These are phyloP conservation scores for Backusella morwellensis DNA, from an alignment of 192 early-diverging fungal genomes.

Conservation along the genomic window DNA sequence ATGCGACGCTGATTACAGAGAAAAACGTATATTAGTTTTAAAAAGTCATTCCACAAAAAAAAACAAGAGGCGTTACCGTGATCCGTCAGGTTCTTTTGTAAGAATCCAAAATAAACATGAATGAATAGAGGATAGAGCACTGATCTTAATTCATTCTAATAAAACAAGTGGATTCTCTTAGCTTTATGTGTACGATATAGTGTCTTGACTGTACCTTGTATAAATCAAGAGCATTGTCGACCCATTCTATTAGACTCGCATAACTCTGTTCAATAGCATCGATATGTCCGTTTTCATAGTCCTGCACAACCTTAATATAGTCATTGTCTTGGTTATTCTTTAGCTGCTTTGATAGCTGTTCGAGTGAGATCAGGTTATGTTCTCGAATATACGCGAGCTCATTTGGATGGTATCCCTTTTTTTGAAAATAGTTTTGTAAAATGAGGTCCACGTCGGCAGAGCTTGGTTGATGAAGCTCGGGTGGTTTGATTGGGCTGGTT, in stretches of 20 bases:
- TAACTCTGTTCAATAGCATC: slow-evolving; percentile 83
- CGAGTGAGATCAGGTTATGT: slow-evolving; percentile 6
- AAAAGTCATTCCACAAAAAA: neutral
- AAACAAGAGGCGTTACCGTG: neutral
- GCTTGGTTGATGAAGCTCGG: slow-evolving; percentile 3
- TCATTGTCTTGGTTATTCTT: slow-evolving; percentile 39
- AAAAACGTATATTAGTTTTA: neutral
- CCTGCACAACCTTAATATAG: slow-evolving; percentile 57
- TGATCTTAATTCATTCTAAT: slow-evolving; percentile 72
- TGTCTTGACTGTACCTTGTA: slow-evolving; percentile 63
- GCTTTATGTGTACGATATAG: neutral
- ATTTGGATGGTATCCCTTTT: slow-evolving; percentile 65
- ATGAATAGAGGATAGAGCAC: slow-evolving; percentile 90
- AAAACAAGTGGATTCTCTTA: neutral
- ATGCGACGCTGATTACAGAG: neutral
- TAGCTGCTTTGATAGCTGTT: neutral
- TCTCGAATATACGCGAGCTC: slow-evolving; percentile 54
- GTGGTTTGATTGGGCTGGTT: neutral
- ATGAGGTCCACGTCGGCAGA: neutral
- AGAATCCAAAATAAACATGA: slow-evolving; percentile 83
- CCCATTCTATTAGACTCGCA: slow-evolving; percentile 72
- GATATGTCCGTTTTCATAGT: slow-evolving; percentile 45
- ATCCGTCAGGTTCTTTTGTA: slow-evolving; percentile 48
- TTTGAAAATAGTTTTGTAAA: slow-evolving; percentile 23
- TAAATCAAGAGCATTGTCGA: slow-evolving; percentile 88